A percentile compares a stretch with the other conserved stretches of the same genome.
Evolutionary conservation across 768 basidiomycete genomes (phyloP).

Genomic region (Suillus variegatus): DNA sequence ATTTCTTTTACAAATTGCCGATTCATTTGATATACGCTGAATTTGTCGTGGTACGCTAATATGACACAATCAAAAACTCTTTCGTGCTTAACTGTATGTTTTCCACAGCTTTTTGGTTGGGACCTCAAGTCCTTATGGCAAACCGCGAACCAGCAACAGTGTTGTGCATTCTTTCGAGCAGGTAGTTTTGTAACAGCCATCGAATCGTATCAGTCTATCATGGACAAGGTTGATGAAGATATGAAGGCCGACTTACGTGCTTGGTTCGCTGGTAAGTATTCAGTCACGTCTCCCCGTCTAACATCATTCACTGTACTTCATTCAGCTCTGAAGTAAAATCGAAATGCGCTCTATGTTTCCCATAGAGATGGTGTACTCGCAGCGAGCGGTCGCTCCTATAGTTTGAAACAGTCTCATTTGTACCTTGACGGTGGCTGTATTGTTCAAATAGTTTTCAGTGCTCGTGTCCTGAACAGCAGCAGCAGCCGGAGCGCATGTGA

Average conservation of each 20-base stretch:
- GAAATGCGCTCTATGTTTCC: neutral
- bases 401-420: neutral
- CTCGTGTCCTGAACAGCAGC: too few species aligned
- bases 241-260: neutral
- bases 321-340: neutral
- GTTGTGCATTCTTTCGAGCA: neutral
- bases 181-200: neutral
- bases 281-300: neutral
- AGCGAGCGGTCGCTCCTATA: neutral
- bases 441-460: neutral
- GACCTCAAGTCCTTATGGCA: neutral
- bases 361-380: neutral
- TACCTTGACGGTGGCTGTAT: neutral
- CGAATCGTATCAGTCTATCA: neutral
- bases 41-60: neutral
- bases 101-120: neutral
- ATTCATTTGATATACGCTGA: neutral
- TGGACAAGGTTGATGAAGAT: neutral
- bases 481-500: neutral
- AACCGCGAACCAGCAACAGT: neutral
- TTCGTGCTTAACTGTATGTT: neutral
- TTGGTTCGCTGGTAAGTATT: neutral
- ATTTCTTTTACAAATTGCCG: neutral
- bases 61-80: neutral
- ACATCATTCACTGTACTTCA: neutral